These are phyloP conservation scores for Phytomonas sp. DNA, from an alignment of 208 protist species.

Conservation along the genomic window DNA sequence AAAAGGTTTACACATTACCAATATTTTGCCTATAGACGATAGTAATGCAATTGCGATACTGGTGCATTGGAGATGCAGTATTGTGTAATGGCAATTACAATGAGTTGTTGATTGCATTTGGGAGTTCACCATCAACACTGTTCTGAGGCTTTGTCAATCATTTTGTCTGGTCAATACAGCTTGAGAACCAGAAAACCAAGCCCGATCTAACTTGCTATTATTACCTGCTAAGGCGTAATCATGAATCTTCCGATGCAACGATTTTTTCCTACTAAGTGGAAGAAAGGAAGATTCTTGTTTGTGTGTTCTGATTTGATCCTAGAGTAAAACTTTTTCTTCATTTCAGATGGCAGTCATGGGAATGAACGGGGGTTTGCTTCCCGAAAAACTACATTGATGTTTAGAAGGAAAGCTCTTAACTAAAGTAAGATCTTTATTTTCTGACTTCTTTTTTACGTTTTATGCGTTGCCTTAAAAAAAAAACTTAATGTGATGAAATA, in stretches of 20 bases:
- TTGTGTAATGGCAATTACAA: neutral
- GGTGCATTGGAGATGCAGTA: neutral
- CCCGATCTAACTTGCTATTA: neutral
- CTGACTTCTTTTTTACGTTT: constrained; percentile 4
- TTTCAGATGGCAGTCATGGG: neutral
- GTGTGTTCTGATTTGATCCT: neutral
- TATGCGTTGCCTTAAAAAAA: constrained; percentile 4
- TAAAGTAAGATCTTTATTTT: too few species aligned
- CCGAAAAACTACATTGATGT: neutral
- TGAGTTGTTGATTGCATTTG: neutral
- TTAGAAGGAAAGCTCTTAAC: too few species aligned
- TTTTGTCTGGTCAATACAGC: neutral
- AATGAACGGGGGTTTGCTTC: neutral
- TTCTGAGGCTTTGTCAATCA: neutral
- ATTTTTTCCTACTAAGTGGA: neutral
- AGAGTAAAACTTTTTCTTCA: neutral
- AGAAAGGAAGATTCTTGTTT: neutral
- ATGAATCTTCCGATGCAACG: neutral
- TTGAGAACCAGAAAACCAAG: neutral
- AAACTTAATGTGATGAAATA: constrained; percentile 12
- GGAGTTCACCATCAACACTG: neutral
- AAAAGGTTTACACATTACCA: too few species aligned
- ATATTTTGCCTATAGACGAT: too few species aligned
- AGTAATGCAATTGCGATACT: neutral
- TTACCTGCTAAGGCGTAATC: neutral